Evolutionary conservation across 2,329 filamentous ascomycete species (phyloP).

Genomic region (Drechslerella coelobrocha): DNA sequence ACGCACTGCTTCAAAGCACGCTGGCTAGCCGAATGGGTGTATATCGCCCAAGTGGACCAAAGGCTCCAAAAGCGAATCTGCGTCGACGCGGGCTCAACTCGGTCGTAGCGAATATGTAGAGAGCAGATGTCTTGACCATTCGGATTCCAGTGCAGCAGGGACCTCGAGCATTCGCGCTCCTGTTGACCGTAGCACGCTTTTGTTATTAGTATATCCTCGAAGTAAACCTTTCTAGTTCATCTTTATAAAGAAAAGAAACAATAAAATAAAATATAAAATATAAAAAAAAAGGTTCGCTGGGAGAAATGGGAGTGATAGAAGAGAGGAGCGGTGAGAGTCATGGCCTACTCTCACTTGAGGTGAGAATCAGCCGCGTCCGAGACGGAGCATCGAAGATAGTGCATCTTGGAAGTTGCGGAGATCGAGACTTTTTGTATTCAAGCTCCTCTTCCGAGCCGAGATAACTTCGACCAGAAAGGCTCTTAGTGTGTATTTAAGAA

Average conservation of each 20-base stretch:
- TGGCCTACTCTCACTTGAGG: conserved; percentile 33
- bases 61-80: no score
- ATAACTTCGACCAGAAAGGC: not conserved
- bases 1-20: no score
- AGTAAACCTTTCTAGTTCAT: no score
- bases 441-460: not conserved
- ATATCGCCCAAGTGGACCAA: no score
- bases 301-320: not conserved
- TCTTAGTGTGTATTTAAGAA: not conserved
- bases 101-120: no score
- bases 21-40: no score
- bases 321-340: not conserved
- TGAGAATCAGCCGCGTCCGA: conserved; percentile 47
- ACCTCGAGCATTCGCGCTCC: not conserved
- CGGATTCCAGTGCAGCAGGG: conserved; percentile 11
- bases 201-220: no score
- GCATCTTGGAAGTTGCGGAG: conserved; percentile 35
- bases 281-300: not conserved
- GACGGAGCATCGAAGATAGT: conserved; percentile 37
- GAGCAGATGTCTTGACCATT: no score
- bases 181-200: no score
- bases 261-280: not conserved
- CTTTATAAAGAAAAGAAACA: no score
- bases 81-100: no score
- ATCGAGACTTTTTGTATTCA: conserved; percentile 10